phyloP scores from a whole-genome alignment of 495 filamentous ascomycete genomes.

The Aspergillus biplanus region DNA sequence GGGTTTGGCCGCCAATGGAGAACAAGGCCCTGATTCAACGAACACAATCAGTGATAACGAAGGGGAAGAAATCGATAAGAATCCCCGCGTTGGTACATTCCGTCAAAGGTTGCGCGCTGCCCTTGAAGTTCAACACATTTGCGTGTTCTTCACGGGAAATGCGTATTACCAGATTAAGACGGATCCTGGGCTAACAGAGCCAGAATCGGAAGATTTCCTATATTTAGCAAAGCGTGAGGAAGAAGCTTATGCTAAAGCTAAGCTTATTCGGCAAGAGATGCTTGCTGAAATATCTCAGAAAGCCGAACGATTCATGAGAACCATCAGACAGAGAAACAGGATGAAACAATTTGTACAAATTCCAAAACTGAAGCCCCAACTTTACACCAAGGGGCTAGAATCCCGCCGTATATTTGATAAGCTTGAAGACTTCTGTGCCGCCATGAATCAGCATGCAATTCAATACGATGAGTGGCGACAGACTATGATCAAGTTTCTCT shows the following conservation, averaged over 20 bases:
- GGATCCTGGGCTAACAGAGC: constrained; percentile 60
- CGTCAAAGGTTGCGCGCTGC: constrained; percentile 69
- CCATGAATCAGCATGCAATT: constrained; percentile 70
- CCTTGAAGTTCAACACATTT: constrained; percentile 80
- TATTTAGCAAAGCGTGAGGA: constrained; percentile 69
- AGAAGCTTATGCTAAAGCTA: constrained; percentile 74
- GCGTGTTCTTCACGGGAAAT: constrained; percentile 82
- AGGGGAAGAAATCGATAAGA: constrained; percentile 49
- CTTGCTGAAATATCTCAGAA: constrained; percentile 58
- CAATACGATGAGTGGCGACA: constrained; percentile 75
- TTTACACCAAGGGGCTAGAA: constrained; percentile 63
- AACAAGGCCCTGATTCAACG: constrained; percentile 21
- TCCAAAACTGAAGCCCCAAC: constrained; percentile 57
- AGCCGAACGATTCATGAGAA: constrained; percentile 47
- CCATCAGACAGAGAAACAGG: constrained; percentile 45
- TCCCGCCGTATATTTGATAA: constrained; percentile 58
- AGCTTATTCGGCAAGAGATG: constrained; percentile 75
- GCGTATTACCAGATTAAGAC: constrained; percentile 81
- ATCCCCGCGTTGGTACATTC: constrained; percentile 56
- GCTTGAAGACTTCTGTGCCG: constrained; percentile 54
- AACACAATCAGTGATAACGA: constrained; percentile 45
- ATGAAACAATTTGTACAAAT: constrained; percentile 64
- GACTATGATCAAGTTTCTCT: constrained; percentile 67
- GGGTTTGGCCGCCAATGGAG: constrained; percentile 4
- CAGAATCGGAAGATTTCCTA: constrained; percentile 67